Evolutionary conservation across 202 grass and related monocot genomes (phyloP), one percentile per base, ranked within the genome.

Genomic region (Brachypodium distachyon): DNA sequence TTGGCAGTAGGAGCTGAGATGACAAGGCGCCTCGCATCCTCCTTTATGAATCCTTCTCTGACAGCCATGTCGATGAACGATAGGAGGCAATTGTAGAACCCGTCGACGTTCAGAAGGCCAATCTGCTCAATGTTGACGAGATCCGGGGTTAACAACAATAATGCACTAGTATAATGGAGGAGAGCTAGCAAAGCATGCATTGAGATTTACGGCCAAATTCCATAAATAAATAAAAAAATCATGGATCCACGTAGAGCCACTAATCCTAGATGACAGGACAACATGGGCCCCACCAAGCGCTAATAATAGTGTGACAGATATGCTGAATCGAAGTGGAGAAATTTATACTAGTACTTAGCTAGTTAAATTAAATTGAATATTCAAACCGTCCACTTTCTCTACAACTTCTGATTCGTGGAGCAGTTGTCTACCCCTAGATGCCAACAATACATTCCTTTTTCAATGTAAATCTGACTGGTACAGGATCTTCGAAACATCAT

Each of bases 61-160:
- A 99, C 92, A 0, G 96, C 96, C 92, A 85, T 56, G 83, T 99
- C 96, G 54, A 99, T 95, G 86, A 99, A 99, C 26, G 92, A 90
- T 31, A 99, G 89, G 38, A 99, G 70, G 5, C 87, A 91, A 26
- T 99, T 86, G 26, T 99, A 99, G 83, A 91, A 99, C 3, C 96
- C 96, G 16, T 99, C 96, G 26, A 99, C 96, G 68, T 99, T 99
- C 78, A 99, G 72, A 17, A 99, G 85, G 4, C 96, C 96, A 31
- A 99, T 90, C 96, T 99, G 87, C 1, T 63, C 32, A 76, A 72
- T 59, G 41, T 72, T 77, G 34, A 84, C 10, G 1, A 40, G 5
- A 4, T 39, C n/a, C 3, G 65, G 49, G 16, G 21, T 61, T 67
- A 37, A 10, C 18, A 59, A 38, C 40, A 21, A 28, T 60, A 23